Evolutionary conservation across 1,284 basidiomycete species (phyloP).

Genomic region (Boletus putidus): DNA sequence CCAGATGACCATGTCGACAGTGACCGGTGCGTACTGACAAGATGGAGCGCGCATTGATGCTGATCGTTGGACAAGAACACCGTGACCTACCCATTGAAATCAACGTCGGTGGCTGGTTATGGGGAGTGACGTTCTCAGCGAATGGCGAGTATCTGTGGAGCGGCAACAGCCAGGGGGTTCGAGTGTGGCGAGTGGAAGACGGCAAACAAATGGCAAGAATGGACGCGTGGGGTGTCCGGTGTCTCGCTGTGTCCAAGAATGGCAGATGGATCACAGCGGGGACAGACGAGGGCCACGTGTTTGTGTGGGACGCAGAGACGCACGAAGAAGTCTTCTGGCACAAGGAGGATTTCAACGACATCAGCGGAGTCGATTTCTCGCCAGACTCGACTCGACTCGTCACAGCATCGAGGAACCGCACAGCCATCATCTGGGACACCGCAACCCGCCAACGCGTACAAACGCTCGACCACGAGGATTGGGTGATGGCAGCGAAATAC

Average conservation of each 20-base stretch:
- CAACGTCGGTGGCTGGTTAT: background rate
- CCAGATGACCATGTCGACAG: background rate
- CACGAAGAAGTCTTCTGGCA: background rate
- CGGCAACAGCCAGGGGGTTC: background rate
- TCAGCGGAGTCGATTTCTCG: conserved; percentile 4
- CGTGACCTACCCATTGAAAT: background rate
- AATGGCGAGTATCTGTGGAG: background rate
- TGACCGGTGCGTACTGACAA: background rate
- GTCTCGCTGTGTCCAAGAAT: background rate
- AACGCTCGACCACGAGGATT: background rate
- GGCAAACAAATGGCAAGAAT: background rate
- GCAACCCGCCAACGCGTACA: background rate
- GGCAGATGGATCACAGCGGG: conserved; percentile 4
- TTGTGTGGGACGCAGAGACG: background rate
- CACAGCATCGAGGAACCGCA: background rate
- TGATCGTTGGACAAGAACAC: background rate
- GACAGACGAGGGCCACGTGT: background rate
- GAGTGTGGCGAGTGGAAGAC: conserved; percentile 4
- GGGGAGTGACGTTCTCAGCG: background rate
- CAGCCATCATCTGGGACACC: background rate
- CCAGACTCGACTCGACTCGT: conserved; percentile 3
- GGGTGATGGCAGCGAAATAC: background rate
- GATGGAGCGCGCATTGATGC: background rate
- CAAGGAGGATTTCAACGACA: fast-evolving
- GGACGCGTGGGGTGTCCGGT: background rate